Conservation (phyloP, 352 stramenopile genomes). For the Albugo candida region DNA sequence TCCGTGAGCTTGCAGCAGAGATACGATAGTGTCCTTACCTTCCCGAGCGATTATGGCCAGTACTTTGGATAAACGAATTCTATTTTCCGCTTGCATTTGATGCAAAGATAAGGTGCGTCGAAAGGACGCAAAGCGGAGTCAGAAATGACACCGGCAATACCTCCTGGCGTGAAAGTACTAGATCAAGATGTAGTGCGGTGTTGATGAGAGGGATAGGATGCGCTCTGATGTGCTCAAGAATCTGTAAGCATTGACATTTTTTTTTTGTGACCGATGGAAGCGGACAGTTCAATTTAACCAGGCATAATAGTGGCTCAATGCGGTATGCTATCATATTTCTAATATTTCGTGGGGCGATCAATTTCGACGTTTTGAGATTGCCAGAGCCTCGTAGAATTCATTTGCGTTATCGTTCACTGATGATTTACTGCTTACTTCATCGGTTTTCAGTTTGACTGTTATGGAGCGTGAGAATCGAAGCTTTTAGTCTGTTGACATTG, state of each 20-base stretch:
- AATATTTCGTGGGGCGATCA: too few relatives aligned
- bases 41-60: neutral
- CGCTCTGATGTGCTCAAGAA: too few relatives aligned
- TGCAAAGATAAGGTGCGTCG: constrained; percentile 65
- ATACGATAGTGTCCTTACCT: neutral
- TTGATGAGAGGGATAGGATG: too few relatives aligned
- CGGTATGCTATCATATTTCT: too few relatives aligned
- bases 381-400: constrained; percentile 54
- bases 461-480: neutral
- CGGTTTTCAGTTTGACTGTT: neutral
- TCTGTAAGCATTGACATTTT: too few relatives aligned
- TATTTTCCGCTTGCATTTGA: constrained; percentile 50
- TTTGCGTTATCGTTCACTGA: constrained; percentile 54
- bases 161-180: constrained; percentile 27
- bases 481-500: neutral
- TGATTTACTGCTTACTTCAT: neutral
- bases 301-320: too few relatives aligned
- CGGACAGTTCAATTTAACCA: too few relatives aligned
- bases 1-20: neutral
- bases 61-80: neutral
- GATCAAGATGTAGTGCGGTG: neutral
- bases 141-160: constrained; percentile 43
- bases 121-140: constrained; percentile 60
- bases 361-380: constrained; percentile 48
- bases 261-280: too few relatives aligned